Percentiles rank a stretch among this genome's conserved stretches.
Conservation (phyloP, 192 early-diverging fungal species). For the Funneliformis mosseae region DNA sequence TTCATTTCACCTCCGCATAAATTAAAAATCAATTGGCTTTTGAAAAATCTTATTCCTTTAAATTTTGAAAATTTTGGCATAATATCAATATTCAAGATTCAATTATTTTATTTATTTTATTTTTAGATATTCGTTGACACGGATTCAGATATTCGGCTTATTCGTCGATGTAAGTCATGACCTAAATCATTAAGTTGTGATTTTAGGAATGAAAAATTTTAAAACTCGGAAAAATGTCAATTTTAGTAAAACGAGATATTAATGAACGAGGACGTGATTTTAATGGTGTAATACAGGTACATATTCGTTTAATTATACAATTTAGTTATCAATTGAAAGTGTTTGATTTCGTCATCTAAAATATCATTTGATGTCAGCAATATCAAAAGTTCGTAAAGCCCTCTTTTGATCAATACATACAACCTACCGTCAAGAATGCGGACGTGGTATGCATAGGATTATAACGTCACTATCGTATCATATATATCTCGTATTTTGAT, state of each 20-base stretch:
- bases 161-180: conserved; percentile 66
- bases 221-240: not conserved
- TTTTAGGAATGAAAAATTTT: not conserved
- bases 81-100: not conserved
- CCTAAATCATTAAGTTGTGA: not conserved
- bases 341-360: not conserved
- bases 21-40: no score
- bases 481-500: conserved; percentile 8
- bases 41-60: no score
- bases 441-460: conserved; percentile 64
- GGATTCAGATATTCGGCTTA: conserved; percentile 89
- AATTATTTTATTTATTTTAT: not conserved
- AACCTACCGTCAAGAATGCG: conserved; percentile 91
- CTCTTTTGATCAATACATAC: conserved; percentile 87
- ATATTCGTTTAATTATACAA: not conserved
- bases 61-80: no score
- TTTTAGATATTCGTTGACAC: conserved; percentile 91
- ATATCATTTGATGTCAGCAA: conserved; percentile 52
- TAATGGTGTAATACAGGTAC: conserved; percentile 74
- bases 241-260: conserved; percentile 84
- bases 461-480: not conserved
- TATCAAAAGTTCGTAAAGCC: conserved; percentile 95
- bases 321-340: not conserved
- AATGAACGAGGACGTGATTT: conserved; percentile 87
- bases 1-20: no score